Evolutionary conservation across 2,329 filamentous ascomycete species (phyloP).

Genomic region (Calonectria multiphialidica): DNA sequence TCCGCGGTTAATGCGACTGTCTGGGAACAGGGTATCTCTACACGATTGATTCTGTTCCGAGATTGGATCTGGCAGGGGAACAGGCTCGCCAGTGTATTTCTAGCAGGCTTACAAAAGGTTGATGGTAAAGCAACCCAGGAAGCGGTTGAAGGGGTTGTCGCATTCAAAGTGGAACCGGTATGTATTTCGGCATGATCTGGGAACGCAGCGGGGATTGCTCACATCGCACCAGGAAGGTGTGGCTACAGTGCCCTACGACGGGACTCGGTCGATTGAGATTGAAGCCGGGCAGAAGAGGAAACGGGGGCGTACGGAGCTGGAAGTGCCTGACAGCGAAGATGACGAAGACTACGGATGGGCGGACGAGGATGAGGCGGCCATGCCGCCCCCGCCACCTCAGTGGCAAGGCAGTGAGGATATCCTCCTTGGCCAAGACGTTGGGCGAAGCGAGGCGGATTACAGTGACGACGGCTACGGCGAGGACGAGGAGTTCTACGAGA

Average conservation of each 20-base stretch:
- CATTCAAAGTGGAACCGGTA: conserved; percentile 64
- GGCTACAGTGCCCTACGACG: conserved; percentile 55
- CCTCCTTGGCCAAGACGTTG: conserved; percentile 62
- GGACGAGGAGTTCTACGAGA: conserved; percentile 33
- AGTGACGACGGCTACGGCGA: conserved; percentile 34
- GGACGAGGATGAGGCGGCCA: conserved; percentile 72
- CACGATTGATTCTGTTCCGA: conserved; percentile 81
- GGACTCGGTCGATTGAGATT: conserved; percentile 49
- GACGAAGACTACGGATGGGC: conserved; percentile 82
- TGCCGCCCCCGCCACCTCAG: conserved; percentile 72
- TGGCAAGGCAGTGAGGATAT: conserved; percentile 77
- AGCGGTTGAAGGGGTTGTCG: conserved; percentile 57
- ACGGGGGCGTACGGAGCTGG: conserved; percentile 68
- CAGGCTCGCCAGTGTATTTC: conserved; percentile 62
- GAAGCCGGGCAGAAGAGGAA: conserved; percentile 70
- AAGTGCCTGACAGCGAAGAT: conserved; percentile 72
- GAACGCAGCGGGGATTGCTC: conserved; percentile 33
- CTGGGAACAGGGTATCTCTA: conserved; percentile 85
- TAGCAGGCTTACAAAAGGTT: conserved; percentile 75
- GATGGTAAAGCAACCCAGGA: conserved; percentile 62
- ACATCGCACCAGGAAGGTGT: conserved; percentile 57
- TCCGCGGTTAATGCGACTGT: conserved; percentile 80
- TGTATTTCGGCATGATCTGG: conserved; percentile 33
- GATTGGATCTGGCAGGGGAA: conserved; percentile 74
- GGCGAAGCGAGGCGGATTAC: conserved; percentile 52